Conservation (phyloP, 805 yeast species). For the Wickerhamiella brachini region DNA sequence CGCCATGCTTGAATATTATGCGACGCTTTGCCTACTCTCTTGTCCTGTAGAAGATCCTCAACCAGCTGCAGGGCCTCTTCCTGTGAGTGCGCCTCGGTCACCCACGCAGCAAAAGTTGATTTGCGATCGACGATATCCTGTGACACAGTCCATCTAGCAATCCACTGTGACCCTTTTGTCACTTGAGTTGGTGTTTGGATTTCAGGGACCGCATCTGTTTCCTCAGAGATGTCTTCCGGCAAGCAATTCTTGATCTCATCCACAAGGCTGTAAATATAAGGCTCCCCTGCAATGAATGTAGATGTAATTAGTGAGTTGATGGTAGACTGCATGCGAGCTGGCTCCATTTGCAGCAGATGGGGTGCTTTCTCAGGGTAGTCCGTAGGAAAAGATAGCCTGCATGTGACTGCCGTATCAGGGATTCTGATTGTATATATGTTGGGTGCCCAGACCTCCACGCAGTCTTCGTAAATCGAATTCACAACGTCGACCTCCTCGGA, state of each 20-base stretch:
- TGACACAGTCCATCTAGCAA: conserved; percentile 64
- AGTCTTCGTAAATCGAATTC: conserved; percentile 74
- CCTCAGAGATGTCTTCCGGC: neutral
- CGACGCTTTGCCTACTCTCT: conserved; percentile 48
- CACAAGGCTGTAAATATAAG: conserved; percentile 66
- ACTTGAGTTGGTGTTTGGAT: neutral
- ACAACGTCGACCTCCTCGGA: conserved; percentile 67
- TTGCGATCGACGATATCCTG: conserved; percentile 73
- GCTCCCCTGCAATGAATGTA: conserved; percentile 45
- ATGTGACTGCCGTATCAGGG: conserved; percentile 41
- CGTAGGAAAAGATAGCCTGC: conserved; percentile 62
- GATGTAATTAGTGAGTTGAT: conserved; percentile 40
- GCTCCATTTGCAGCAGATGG: conserved; percentile 41
- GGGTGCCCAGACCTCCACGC: conserved; percentile 25
- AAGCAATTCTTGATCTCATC: conserved; percentile 30
- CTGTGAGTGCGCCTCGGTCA: conserved; percentile 46
- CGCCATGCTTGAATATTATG: conserved; percentile 88
- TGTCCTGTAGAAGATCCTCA: conserved; percentile 43
- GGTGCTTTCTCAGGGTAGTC: conserved; percentile 60
- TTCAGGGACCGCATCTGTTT: neutral
- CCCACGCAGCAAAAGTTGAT: conserved; percentile 73
- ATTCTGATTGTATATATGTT: conserved; percentile 41
- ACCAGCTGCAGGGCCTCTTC: conserved; percentile 49
- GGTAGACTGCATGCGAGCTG: conserved; percentile 32
- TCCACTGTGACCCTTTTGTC: conserved; percentile 4